These are phyloP conservation scores for Vachellia collinsii DNA, from an alignment of 306 rosid species.

Conservation along the genomic window DNA sequence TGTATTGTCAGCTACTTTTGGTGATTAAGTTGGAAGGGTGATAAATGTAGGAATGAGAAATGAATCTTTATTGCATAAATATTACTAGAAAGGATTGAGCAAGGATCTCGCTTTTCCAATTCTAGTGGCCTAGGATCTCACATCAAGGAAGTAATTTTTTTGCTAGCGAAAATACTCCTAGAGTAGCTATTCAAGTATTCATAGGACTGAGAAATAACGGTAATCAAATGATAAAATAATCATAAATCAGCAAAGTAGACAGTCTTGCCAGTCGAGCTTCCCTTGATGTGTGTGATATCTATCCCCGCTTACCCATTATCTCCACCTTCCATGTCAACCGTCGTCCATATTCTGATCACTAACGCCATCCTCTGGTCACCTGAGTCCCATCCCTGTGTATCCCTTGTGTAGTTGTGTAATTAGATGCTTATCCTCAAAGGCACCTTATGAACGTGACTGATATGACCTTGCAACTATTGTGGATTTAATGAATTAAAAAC, in stretches of 20 bases:
- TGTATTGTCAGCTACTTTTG: neutral
- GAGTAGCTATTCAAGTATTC: neutral
- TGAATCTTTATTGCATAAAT: too few relatives aligned
- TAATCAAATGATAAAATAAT: neutral
- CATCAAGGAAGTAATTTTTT: too few relatives aligned
- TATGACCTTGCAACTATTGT: neutral
- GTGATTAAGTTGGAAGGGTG: slow-evolving; percentile 2
- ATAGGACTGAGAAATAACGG: neutral
- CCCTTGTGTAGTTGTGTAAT: neutral
- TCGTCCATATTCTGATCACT: neutral
- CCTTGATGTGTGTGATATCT: neutral
- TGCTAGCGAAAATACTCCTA: neutral
- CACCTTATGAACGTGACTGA: slow-evolving; percentile 9
- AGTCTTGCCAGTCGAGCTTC: neutral
- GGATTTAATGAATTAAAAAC: neutral
- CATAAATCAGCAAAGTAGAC: neutral
- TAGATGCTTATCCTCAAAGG: neutral
- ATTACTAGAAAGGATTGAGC: neutral
- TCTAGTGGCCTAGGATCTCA: too few relatives aligned
- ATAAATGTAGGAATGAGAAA: neutral
- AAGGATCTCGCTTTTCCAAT: neutral
- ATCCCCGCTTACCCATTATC: neutral
- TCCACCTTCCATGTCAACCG: neutral
- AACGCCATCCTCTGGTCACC: neutral
- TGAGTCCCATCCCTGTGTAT: neutral